Percentiles rank a stretch among this genome's conserved stretches.
These are phyloP conservation scores for Saposhnikovia divaricata DNA, from an alignment of 129 eudicot genomes.

Conservation along the genomic window DNA sequence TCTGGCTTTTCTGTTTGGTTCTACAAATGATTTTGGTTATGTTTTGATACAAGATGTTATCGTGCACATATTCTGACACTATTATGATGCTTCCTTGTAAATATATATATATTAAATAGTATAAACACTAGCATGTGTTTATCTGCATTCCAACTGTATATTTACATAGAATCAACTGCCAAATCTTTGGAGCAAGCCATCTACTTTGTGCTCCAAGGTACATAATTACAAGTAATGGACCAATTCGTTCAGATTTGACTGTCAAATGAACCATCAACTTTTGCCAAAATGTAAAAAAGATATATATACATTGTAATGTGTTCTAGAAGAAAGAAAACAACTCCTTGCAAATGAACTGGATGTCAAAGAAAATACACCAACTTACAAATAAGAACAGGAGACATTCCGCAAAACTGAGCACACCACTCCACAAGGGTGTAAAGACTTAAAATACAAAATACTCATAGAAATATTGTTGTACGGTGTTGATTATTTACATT, in stretches of 20 bases:
- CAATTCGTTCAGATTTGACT: not conserved
- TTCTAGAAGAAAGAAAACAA: not conserved
- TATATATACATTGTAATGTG: not conserved
- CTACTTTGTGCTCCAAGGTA: not conserved
- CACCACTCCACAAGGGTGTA: not conserved
- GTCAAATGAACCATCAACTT: not conserved
- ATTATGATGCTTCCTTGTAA: not conserved
- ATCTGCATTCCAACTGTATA: not conserved
- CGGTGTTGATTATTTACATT: constrained; percentile 7
- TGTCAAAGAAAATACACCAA: not conserved
- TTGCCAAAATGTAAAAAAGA: not conserved
- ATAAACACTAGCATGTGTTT: not conserved
- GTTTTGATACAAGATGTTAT: not conserved
- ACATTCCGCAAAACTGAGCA: not conserved
- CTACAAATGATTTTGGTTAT: too few relatives aligned
- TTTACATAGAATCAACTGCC: not conserved
- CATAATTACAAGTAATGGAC: not conserved
- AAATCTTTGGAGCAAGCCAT: not conserved
- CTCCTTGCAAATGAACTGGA: not conserved
- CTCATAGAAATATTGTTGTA: not conserved
- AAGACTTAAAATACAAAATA: constrained; percentile 1
- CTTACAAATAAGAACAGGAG: not conserved
- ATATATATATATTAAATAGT: too few relatives aligned
- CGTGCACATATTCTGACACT: not conserved
- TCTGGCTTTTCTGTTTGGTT: not conserved